phyloP scores from a whole-genome alignment of 2,329 filamentous ascomycete genomes.

The Aspergillus fumigatiaffinis region DNA sequence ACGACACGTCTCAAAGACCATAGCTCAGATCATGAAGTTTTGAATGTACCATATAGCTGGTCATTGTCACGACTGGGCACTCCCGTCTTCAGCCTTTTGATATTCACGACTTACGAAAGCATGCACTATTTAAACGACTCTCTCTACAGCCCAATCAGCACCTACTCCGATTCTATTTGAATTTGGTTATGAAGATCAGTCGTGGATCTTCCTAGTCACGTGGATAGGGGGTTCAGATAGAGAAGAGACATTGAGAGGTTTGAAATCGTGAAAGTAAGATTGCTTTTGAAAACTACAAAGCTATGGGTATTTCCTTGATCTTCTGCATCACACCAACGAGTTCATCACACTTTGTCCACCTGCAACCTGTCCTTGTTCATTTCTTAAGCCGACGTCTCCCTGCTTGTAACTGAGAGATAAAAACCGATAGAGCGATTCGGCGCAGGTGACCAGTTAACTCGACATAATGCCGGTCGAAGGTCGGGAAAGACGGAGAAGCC shows the following conservation, averaged over 20 bases:
- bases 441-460: slow-evolving; percentile 12
- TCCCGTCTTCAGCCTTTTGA: not conserved
- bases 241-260: not conserved
- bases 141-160: not conserved
- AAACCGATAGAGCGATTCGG: slow-evolving; percentile 6
- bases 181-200: not conserved
- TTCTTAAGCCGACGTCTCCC: slow-evolving; percentile 11
- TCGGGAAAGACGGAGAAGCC: slow-evolving; percentile 16
- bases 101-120: not conserved
- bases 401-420: slow-evolving; percentile 9
- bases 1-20: not conserved
- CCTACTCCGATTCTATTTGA: not conserved
- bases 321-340: slow-evolving; percentile 18
- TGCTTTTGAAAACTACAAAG: not conserved
- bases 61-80: not conserved
- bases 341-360: slow-evolving; percentile 19
- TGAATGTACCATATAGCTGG: not conserved
- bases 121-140: not conserved
- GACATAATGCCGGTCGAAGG: slow-evolving; percentile 15
- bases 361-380: slow-evolving; percentile 23
- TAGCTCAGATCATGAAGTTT: not conserved
- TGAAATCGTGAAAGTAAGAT: not conserved
- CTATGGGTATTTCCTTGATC: slow-evolving; percentile 1
- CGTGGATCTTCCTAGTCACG: not conserved
- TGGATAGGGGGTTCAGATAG: not conserved